phyloP scores from a whole-genome alignment of 2,329 filamentous ascomycete species.

The Colletotrichum sp. region DNA sequence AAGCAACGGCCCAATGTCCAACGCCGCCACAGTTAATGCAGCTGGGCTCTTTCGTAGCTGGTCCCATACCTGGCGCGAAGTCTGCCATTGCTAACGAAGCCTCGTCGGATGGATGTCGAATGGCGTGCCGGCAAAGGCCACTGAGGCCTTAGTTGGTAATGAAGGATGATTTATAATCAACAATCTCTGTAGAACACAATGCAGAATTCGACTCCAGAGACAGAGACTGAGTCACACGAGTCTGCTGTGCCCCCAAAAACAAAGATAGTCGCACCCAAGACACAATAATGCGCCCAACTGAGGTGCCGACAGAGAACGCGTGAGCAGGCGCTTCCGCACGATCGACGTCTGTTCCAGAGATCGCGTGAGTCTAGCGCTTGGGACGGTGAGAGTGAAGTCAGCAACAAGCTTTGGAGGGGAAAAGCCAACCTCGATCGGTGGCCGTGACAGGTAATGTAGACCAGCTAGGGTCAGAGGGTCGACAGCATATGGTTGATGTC shows the following conservation, averaged over 20 bases:
- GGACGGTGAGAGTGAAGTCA: background rate
- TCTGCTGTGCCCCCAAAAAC: background rate
- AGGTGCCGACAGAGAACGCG: background rate
- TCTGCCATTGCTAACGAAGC: background rate
- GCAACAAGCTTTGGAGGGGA: background rate
- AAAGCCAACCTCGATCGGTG: slow-evolving; percentile 2
- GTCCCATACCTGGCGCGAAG: slow-evolving; percentile 11
- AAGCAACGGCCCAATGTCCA: slow-evolving; percentile 21
- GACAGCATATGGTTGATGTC: background rate
- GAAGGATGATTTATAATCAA: background rate
- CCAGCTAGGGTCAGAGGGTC: background rate
- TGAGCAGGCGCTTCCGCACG: background rate
- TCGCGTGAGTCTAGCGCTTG: background rate
- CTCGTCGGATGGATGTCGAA: background rate
- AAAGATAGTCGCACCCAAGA: background rate
- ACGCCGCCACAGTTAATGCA: slow-evolving; percentile 21
- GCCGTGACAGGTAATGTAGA: background rate
- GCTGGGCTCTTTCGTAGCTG: slow-evolving; percentile 16
- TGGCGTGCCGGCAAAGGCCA: background rate
- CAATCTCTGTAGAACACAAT: background rate
- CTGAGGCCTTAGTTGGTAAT: background rate
- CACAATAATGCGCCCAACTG: background rate
- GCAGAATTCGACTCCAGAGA: background rate
- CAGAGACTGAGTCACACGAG: background rate
- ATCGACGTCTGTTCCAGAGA: background rate